phyloP scores from a whole-genome alignment of 495 filamentous ascomycete species.

The Annulohypoxylon nitens region DNA sequence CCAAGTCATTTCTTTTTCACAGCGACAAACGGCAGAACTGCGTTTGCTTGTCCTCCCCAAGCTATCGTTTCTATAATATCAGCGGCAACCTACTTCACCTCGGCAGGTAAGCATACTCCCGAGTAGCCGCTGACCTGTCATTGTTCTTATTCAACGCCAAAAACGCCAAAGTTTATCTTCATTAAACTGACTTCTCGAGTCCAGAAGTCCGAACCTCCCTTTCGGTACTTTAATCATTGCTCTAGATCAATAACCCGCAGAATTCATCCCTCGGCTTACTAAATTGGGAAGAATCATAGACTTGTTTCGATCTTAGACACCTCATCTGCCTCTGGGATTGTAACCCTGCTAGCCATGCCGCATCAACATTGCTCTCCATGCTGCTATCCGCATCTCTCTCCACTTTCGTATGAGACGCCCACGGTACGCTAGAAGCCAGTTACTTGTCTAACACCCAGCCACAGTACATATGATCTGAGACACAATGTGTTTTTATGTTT shows the following conservation, averaged over 20 bases:
- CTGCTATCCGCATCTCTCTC: conserved; percentile 31
- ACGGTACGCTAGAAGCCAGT: not conserved
- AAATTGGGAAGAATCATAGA: conserved; percentile 14
- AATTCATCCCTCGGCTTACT: conserved; percentile 25
- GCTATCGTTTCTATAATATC: conserved; percentile 6
- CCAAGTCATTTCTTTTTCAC: conserved; percentile 24
- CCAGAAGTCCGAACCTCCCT: conserved; percentile 14
- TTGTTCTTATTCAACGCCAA: conserved; percentile 14
- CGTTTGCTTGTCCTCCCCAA: conserved; percentile 29
- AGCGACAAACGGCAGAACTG: conserved; percentile 28
- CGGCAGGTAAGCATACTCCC: not conserved
- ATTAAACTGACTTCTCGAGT: conserved; percentile 16
- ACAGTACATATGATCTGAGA: conserved; percentile 1
- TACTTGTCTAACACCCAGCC: conserved; percentile 5
- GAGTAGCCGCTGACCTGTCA: not conserved
- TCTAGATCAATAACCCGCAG: conserved; percentile 18
- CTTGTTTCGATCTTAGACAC: conserved; percentile 19
- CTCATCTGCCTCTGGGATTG: conserved; percentile 13
- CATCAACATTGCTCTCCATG: conserved; percentile 33
- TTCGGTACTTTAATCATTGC: not conserved
- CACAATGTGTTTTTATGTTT: conserved; percentile 11
- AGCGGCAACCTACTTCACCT: conserved; percentile 19
- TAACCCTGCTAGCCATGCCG: conserved; percentile 28
- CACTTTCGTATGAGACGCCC: not conserved
- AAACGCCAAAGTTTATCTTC: conserved; percentile 15